Percentiles rank a stretch among this genome's conserved stretches.
phyloP scores from a whole-genome alignment of 2,329 filamentous ascomycete genomes.

The Lachnellula subtilissima region DNA sequence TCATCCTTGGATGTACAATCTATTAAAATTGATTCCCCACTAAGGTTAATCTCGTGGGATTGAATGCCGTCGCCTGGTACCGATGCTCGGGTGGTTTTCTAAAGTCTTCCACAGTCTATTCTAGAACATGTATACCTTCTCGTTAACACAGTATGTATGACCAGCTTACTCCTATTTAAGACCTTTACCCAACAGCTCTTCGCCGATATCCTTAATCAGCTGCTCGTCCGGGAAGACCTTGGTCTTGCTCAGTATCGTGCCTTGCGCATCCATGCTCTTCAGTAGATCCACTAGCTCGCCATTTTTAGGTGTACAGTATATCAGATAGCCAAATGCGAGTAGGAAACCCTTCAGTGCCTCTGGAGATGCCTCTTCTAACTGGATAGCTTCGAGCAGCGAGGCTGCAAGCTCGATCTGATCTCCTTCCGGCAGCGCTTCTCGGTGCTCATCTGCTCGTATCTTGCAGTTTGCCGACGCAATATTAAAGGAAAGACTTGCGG shows the following conservation, averaged over 20 bases:
- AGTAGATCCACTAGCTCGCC: slow-evolving; percentile 79
- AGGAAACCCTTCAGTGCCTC: slow-evolving; percentile 76
- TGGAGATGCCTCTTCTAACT: slow-evolving; percentile 52
- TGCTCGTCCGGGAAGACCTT: slow-evolving; percentile 52
- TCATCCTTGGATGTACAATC: neutral
- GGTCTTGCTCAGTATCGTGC: slow-evolving; percentile 56
- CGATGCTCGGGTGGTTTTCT: neutral
- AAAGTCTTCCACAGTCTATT: too few species aligned
- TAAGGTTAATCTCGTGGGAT: too few species aligned
- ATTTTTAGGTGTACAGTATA: slow-evolving; percentile 63
- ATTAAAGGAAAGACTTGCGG: slow-evolving; percentile 80
- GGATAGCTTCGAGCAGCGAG: slow-evolving; percentile 69
- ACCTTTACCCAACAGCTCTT: slow-evolving; percentile 37
- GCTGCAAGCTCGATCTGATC: slow-evolving; percentile 80
- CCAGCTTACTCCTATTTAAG: slow-evolving; percentile 13
- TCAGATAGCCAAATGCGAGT: slow-evolving; percentile 68
- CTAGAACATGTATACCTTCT: too few species aligned
- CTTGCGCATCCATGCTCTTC: slow-evolving; percentile 68
- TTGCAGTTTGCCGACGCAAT: slow-evolving; percentile 67
- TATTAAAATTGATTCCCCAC: neutral
- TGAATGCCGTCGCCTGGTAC: neutral
- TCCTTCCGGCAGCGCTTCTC: slow-evolving; percentile 57
- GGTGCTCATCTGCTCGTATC: slow-evolving; percentile 51
- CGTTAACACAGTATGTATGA: neutral
- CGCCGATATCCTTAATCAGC: slow-evolving; percentile 48